Evolutionary conservation across 2,329 filamentous ascomycete species (phyloP), one percentile per base, ranked within the genome.

Genomic region (Chaetomiaceae sp.): DNA sequence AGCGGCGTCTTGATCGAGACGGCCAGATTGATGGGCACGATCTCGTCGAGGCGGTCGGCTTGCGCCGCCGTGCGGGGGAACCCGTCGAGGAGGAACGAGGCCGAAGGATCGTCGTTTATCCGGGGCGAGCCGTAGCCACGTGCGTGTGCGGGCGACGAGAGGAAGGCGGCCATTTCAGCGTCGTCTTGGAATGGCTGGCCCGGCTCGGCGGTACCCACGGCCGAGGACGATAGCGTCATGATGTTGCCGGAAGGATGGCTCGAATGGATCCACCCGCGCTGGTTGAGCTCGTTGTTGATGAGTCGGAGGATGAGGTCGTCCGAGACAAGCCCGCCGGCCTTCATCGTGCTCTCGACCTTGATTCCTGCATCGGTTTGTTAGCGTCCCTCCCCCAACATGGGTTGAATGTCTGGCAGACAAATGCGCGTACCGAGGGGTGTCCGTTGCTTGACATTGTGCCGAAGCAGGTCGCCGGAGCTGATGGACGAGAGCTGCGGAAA

Each of bases 11-110:
- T 80, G 62, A 97, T 78, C 51, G 88, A 90, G 54, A 96, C 86
- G 44, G 90, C 94, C 56, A 96, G 81, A 71, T 99, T 99, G 68
- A 99, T 91, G n/a, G 92, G 90, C 29, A 97, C 81, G 30, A 96
- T 78, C 41, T 75, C 73, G 67, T 95, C 90, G 43, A 97, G 80
- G 53, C 85, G 85, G 37, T 73, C 69, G 25, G 91, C 94, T 71
- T 99, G 94, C 3, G 75, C 67, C 1, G 88, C 87, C 6, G 89
- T 99, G 60, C 94, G 87, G 2, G 94, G 94, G 71, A 97, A 99
- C 14, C 94, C 94, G 68, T 99, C 94, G 48, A 99, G 86, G 59
- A 99, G 87, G 69, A 96, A 97, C 1, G 90, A 96, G 8, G 90
- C 90, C 1, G 82, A 75, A 0, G 90, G 87, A 58, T 86, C 79